phyloP scores from a whole-genome alignment of 192 early-diverging fungal genomes.

The Coemansia sp. region DNA sequence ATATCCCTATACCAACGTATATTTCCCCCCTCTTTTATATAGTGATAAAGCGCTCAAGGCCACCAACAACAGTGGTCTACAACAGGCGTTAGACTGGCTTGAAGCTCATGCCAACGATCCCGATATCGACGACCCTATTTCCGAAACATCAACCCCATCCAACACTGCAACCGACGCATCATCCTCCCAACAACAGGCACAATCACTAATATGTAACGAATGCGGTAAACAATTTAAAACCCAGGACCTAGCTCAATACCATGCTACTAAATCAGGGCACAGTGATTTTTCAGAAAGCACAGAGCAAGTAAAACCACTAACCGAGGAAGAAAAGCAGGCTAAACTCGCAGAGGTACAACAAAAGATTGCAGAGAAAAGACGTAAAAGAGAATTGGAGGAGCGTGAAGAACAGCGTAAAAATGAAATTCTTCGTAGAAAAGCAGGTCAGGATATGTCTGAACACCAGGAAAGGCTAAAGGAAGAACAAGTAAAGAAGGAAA shows the following conservation, averaged over 20 bases:
- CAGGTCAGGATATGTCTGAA: constrained; percentile 58
- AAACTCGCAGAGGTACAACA: constrained; percentile 62
- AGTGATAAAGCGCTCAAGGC: constrained; percentile 43
- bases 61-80: constrained; percentile 37
- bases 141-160: neutral
- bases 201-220: constrained; percentile 58
- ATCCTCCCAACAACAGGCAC: constrained; percentile 12
- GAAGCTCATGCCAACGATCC: constrained; percentile 28
- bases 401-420: constrained; percentile 55
- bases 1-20: neutral
- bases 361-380: constrained; percentile 53
- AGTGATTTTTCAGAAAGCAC: constrained; percentile 64
- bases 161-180: neutral
- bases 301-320: constrained; percentile 64
- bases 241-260: constrained; percentile 55
- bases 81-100: constrained; percentile 49
- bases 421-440: constrained; percentile 57
- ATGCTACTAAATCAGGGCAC: constrained; percentile 66
- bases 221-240: constrained; percentile 64
- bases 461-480: constrained; percentile 56
- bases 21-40: neutral
- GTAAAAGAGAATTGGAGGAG: constrained; percentile 55
- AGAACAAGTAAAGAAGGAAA: constrained; percentile 55
- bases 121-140: constrained; percentile 15
- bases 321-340: constrained; percentile 66